These are phyloP conservation scores for Solanum commersonii DNA, from an alignment of 257 asterid species.

Conservation along the genomic window DNA sequence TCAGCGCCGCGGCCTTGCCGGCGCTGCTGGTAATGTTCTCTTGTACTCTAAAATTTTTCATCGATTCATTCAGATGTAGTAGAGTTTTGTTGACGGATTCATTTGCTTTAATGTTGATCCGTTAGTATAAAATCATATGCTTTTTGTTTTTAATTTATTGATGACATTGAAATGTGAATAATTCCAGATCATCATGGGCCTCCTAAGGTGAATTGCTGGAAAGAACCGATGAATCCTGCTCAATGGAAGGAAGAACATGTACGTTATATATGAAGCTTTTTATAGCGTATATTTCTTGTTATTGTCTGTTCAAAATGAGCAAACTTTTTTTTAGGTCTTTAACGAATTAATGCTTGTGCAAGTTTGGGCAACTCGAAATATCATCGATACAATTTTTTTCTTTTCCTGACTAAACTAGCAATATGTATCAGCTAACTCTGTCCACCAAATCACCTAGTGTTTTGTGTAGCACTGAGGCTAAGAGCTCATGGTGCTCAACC, in stretches of 20 bases:
- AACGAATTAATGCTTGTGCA: neutral
- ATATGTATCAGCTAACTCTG: neutral
- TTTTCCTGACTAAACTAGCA: neutral
- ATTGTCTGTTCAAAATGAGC: neutral
- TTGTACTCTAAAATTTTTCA: neutral
- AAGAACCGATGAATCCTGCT: neutral
- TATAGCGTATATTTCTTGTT: neutral
- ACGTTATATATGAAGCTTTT: neutral
- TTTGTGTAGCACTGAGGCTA: neutral
- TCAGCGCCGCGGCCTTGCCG: neutral
- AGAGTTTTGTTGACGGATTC: neutral
- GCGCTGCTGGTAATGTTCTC: neutral
- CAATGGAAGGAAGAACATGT: conserved; percentile 6
- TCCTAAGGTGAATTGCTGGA: neutral
- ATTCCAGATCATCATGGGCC: neutral
- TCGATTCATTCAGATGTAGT: neutral
- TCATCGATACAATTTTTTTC: neutral
- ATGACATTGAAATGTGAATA: neutral
- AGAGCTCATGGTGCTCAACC: neutral
- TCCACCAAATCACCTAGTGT: neutral
- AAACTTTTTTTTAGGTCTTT: neutral
- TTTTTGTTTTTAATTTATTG: neutral
- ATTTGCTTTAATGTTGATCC: neutral
- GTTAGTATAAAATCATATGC: neutral
- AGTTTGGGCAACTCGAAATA: neutral